Evolutionary conservation across 1,284 basidiomycete genomes (phyloP).

Genomic region (Gomphus bonarii): DNA sequence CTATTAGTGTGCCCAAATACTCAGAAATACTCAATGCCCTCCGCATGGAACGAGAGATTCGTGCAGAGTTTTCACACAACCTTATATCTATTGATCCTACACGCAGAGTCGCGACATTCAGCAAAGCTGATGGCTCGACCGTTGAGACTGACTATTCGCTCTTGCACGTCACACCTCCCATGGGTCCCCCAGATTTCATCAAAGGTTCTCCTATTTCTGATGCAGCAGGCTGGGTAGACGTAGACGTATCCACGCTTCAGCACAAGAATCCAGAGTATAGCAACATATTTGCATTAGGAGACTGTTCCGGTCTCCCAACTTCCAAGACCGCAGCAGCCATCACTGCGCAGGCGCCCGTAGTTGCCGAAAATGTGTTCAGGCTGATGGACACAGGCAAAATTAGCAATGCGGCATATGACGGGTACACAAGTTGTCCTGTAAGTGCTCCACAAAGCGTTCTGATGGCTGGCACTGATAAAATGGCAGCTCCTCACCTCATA

Average conservation of each 20-base stretch:
- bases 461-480: conserved; percentile 12
- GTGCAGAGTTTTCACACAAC: conserved; percentile 77
- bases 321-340: conserved; percentile 96
- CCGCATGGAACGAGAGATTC: conserved; percentile 72
- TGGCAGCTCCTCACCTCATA: conserved; percentile 72
- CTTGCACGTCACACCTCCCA: conserved; percentile 85
- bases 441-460: conserved; percentile 19
- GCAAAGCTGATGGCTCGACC: conserved; percentile 55
- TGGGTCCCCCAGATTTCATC: conserved; percentile 81
- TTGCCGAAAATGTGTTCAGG: conserved; percentile 81
- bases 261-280: conserved; percentile 70
- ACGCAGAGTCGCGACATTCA: conserved; percentile 78
- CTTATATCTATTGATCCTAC: conserved; percentile 64
- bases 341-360: conserved; percentile 84
- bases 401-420: conserved; percentile 62
- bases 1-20: conserved; percentile 70
- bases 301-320: conserved; percentile 85
- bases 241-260: conserved; percentile 72
- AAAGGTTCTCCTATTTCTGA: conserved; percentile 76
- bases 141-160: conserved; percentile 72
- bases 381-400: conserved; percentile 65
- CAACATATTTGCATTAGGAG: conserved; percentile 88
- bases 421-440: conserved; percentile 80
- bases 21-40: conserved; percentile 76
- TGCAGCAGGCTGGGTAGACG: conserved; percentile 79